Evolutionary conservation across 306 rosid species (phyloP).

Genomic region (Rosa rugosa): DNA sequence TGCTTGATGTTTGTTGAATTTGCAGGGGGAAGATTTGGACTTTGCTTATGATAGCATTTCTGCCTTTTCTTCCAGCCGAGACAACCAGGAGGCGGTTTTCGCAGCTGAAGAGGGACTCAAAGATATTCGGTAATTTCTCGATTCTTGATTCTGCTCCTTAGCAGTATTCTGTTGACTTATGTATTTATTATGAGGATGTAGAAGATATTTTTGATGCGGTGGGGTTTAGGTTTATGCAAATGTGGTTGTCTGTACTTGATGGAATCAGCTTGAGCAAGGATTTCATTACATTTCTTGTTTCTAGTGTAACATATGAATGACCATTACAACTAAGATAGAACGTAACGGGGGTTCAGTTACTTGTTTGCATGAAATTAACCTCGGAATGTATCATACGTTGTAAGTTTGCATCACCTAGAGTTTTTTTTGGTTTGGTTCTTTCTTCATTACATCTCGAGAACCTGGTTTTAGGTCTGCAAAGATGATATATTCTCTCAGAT

Average conservation of each 20-base stretch:
- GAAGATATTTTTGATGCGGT: not conserved
- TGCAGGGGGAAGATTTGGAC: constrained; percentile 88
- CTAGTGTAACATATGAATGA: not conserved
- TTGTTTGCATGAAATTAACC: not conserved
- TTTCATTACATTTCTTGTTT: not conserved
- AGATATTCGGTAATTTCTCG: constrained; percentile 57
- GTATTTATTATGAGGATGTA: not conserved
- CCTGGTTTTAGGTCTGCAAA: not conserved
- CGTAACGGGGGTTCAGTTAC: not conserved
- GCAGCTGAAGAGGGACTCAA: constrained; percentile 84
- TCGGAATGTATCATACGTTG: not conserved
- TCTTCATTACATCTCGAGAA: not conserved
- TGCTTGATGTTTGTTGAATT: not conserved
- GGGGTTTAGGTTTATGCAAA: not conserved
- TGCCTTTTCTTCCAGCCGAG: constrained; percentile 80
- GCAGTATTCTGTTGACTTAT: not conserved
- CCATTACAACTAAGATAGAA: not conserved
- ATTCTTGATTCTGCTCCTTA: not conserved
- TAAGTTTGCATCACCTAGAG: not conserved
- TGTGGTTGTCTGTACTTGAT: not conserved
- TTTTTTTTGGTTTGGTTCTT: not conserved
- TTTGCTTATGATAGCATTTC: constrained; percentile 87
- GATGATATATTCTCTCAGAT: not conserved
- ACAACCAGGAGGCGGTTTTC: constrained; percentile 85
- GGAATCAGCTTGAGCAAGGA: not conserved